Conservation (phyloP, 495 filamentous ascomycete species). For the Tuber microsphaerosporum region DNA sequence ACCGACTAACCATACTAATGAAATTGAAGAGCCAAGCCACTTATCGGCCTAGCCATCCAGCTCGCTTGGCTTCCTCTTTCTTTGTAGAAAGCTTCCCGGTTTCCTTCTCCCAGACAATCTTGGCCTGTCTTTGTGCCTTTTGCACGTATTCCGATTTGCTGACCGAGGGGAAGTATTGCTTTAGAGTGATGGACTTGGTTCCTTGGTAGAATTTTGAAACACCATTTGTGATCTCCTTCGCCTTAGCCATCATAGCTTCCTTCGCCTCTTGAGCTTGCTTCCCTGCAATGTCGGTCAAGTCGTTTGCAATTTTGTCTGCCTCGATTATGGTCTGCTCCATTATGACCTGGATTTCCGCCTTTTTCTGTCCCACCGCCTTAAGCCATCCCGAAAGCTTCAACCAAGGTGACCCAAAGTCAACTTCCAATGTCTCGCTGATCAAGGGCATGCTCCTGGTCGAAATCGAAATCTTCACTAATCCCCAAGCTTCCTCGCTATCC, state of each 20-base stretch:
- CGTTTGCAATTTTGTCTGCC: slow-evolving; percentile 34
- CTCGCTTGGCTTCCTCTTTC: slow-evolving; percentile 23
- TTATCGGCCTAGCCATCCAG: slow-evolving; percentile 28
- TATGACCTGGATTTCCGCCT: slow-evolving; percentile 48
- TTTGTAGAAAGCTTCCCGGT: slow-evolving; percentile 27
- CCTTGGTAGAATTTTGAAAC: slow-evolving; percentile 32
- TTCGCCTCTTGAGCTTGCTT: slow-evolving; percentile 30
- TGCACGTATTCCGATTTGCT: slow-evolving; percentile 32
- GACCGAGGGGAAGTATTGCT: slow-evolving; percentile 16
- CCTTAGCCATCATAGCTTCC: slow-evolving; percentile 22
- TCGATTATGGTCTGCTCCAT: slow-evolving; percentile 49
- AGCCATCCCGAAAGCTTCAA: slow-evolving; percentile 55
- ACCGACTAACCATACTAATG: neutral
- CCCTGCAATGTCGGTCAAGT: slow-evolving; percentile 31
- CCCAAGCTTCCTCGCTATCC: slow-evolving; percentile 51
- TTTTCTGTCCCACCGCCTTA: slow-evolving; percentile 48
- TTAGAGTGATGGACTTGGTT: slow-evolving; percentile 26
- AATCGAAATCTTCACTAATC: slow-evolving; percentile 54
- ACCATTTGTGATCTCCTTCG: slow-evolving; percentile 28
- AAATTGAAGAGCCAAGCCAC: neutral
- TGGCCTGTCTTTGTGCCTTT: slow-evolving; percentile 37
- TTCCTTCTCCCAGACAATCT: slow-evolving; percentile 31
- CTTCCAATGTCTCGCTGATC: slow-evolving; percentile 50
- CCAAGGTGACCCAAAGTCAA: slow-evolving; percentile 60
- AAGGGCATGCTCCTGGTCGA: slow-evolving; percentile 50